Conservation (phyloP, 1,284 basidiomycete species). For the Pterulicium gracile region DNA sequence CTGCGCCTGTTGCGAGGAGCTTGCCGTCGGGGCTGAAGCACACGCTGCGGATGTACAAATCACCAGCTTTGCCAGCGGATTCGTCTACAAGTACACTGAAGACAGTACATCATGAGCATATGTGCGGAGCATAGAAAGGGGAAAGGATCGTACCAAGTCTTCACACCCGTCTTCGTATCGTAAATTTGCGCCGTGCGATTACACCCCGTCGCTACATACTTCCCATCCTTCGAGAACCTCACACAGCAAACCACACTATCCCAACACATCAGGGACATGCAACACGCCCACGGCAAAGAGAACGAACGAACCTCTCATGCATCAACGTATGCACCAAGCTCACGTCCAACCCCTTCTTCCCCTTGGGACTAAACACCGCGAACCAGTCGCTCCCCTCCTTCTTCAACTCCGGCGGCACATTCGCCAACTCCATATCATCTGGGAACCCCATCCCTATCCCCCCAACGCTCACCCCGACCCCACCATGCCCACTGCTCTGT, state of each 20-base stretch:
- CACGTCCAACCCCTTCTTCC: conserved; percentile 81
- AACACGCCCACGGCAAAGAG: conserved; percentile 6
- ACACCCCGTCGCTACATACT: conserved; percentile 69
- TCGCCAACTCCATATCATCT: neutral
- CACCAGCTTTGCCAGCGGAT: conserved; percentile 50
- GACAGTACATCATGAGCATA: conserved; percentile 1
- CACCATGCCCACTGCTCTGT: neutral
- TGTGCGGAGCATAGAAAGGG: neutral
- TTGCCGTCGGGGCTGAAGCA: conserved; percentile 81
- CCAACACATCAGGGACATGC: neutral
- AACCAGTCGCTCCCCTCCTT: conserved; percentile 80
- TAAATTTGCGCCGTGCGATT: conserved; percentile 72
- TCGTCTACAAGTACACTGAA: conserved; percentile 63
- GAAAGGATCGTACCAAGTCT: conserved; percentile 38
- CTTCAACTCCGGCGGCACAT: conserved; percentile 1
- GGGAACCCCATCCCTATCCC: neutral
- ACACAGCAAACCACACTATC: conserved; percentile 72
- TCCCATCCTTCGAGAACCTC: conserved; percentile 74
- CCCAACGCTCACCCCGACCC: neutral
- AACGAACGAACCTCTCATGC: conserved; percentile 69
- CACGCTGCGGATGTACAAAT: conserved; percentile 78
- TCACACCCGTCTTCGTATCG: conserved; percentile 59
- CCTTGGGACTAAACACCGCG: conserved; percentile 85
- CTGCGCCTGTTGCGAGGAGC: conserved; percentile 73
- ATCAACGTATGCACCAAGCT: conserved; percentile 80